phyloP scores from a whole-genome alignment of 139 green algal species.

The Chlorella sorokiniana region DNA sequence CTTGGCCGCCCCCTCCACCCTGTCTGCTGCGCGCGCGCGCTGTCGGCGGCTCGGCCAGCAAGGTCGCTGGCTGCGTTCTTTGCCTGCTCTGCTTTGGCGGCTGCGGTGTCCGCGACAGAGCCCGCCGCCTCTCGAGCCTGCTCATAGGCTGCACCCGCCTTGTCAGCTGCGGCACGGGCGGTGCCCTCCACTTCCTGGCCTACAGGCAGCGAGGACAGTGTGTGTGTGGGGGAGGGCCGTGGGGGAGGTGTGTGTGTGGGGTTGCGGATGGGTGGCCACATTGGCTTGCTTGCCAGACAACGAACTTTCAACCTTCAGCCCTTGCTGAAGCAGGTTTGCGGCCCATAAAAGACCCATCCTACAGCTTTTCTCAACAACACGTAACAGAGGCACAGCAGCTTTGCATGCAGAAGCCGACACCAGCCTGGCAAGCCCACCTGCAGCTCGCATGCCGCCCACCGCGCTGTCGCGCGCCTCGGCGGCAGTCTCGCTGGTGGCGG shows the following conservation, averaged over 20 bases:
- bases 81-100: background rate
- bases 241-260: too few relatives aligned
- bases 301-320: too few relatives aligned
- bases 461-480: background rate
- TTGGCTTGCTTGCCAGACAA: too few relatives aligned
- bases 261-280: too few relatives aligned
- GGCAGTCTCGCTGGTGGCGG: background rate
- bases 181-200: slow-evolving; percentile 8
- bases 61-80: background rate
- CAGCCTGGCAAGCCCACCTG: background rate
- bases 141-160: background rate
- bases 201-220: background rate
- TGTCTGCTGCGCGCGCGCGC: background rate
- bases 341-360: too few relatives aligned
- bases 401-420: too few relatives aligned
- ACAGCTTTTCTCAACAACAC: background rate
- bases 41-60: background rate
- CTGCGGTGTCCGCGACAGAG: background rate
- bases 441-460: slow-evolving; percentile 10
- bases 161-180: slow-evolving; percentile 10
- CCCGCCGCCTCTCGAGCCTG: background rate
- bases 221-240: too few relatives aligned
- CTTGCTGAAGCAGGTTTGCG: too few relatives aligned
- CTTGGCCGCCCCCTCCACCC: background rate
- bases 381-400: too few relatives aligned